Base-by-base conservation (phyloP, 805 yeast species). In the Kodamaea restingae region DNA sequence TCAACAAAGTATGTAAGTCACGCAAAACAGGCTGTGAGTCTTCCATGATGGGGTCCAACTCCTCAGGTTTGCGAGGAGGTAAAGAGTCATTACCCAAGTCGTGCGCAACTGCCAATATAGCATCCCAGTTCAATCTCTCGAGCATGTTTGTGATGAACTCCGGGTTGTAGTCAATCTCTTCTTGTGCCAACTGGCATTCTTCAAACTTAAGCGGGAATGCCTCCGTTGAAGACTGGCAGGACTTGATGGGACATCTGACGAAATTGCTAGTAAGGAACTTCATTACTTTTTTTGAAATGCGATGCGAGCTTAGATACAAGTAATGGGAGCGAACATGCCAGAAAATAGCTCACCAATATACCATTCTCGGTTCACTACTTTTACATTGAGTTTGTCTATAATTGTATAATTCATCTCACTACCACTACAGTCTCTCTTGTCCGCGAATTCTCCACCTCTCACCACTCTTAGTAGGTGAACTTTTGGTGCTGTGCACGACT, bases 191-290 rank as follows among this genome's bases (percentile, higher is more conserved):
- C 50, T 82, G 75, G 51, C 93, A 83, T 15, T 78, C 75, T 40
- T 71, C 60, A 57, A 74, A 91, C 44, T 71, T 70, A 41, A 93
- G 72, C 2, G 98, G 98, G 57, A 88, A 93, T 14, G 95, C 78
- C 4, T 79, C 77, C 10, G 76, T 75, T 4, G 91, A 75, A 10
- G 79, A 65, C 32, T 82, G 88, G 56, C 98, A 93, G 2, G 80
- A 53, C 54, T 83, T 81, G 45, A 88, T 84, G 0, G 98, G 88
- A 63, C 98, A 93, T 58, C 84, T 88, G 46, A 93, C 95, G 63
- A 93, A 93, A 63, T 93, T 93, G 9, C 97, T 86, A n/a, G 98
- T 91, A 18, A 93, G 68, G 54, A 91, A 80, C 66, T 93, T 91
- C 98, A 91, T 91, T 26, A 14, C 17, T 25, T 25, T 25, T 25